Evolutionary conservation across 164 flowering plant species (phyloP).

Genomic region (Tetrastigma voinierianum): DNA sequence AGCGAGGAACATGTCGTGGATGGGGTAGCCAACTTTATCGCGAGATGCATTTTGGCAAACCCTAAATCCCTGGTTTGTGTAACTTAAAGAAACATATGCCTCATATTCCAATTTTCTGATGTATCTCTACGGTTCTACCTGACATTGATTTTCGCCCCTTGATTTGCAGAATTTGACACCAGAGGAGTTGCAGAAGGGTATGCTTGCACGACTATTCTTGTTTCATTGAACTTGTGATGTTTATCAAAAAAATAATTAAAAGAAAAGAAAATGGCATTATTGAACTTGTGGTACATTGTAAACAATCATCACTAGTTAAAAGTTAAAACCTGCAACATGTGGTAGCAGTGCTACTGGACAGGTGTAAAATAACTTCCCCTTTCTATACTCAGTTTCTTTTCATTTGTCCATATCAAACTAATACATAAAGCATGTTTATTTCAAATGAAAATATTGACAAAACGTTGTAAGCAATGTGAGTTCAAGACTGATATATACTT

Average conservation of each 20-base stretch:
- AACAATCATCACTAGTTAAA: too few species aligned
- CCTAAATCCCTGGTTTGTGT: conserved; percentile 68
- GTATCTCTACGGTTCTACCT: conserved; percentile 12
- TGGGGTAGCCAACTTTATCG: conserved; percentile 90
- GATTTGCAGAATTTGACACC: conserved; percentile 75
- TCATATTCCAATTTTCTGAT: neutral
- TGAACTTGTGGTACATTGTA: too few species aligned
- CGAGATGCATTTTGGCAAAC: conserved; percentile 80
- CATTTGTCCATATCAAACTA: too few species aligned
- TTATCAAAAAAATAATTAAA: too few species aligned
- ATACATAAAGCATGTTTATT: too few species aligned
- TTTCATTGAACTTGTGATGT: neutral
- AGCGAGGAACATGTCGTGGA: conserved; percentile 87
- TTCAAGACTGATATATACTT: neutral
- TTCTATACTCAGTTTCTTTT: too few species aligned
- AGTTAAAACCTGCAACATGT: too few species aligned
- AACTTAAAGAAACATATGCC: neutral
- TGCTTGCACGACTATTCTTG: conserved; percentile 17
- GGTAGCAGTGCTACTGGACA: too few species aligned
- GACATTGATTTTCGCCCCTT: conserved; percentile 11
- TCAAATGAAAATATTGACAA: too few species aligned
- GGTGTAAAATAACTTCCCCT: too few species aligned
- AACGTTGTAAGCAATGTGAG: too few species aligned
- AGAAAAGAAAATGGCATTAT: too few species aligned
- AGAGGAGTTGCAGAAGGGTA: conserved; percentile 76